Evolutionary conservation across 2,329 filamentous ascomycete species (phyloP), one percentile per base, ranked within the genome.

Genomic region (Kalaharituber pfeilii): DNA sequence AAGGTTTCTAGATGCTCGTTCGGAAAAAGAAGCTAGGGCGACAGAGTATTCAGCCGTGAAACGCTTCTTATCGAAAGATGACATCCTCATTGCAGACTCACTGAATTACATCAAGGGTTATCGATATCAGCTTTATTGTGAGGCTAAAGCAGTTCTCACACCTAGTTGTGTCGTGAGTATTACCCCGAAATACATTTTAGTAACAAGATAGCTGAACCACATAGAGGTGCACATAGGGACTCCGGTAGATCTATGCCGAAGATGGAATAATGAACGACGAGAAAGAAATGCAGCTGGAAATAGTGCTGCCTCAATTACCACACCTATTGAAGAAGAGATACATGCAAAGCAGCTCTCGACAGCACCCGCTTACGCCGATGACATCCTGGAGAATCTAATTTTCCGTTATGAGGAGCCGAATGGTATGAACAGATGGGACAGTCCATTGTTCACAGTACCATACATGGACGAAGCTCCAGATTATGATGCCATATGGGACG

Each of bases 71-170:
- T 79, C 76, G 57, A 76, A 79, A 54, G 78, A 79, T 63, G 82
- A 86, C 64, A 79, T 93, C 55, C 83, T 91, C 52, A 78, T 93
- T 49, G 77, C 86, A 15, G 85, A 93, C 66, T 80, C 81, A 1
- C 71, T 85, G 57, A 91, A 91, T 68, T 93, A 91, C 69, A 93
- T 93, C 70, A 91, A 91, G 68, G 86, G 85, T 33, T 91, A 84
- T 77, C 75, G 86, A 50, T 93, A 93, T 67, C 85, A 93, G 71
- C 72, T 93, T 22, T 82, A 82, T 67, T 89, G 85, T 70, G 85
- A 91, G 69, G 79, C 85, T 33, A 91, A 91, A 69, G 85, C 85
- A 49, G 70, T 84, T 53, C 72, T 80, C 59, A 91, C 85, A 2
- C 78, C 82, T 2, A 83, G 77, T 67, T 87, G 82, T 63, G 78